phyloP scores from a whole-genome alignment of 176 grass and related monocot genomes.

The Pontederia paniculata region DNA sequence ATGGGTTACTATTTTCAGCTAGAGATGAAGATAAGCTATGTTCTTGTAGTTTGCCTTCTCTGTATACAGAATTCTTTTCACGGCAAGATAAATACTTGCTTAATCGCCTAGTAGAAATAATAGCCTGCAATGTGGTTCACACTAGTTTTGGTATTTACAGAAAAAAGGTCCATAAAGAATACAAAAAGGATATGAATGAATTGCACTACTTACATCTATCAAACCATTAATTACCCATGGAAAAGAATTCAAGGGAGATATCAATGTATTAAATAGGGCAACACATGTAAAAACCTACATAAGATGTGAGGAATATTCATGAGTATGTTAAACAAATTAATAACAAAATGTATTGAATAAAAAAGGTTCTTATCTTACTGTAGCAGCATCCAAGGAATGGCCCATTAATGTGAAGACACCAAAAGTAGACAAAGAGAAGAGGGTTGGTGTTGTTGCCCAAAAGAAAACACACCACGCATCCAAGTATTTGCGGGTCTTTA shows the following conservation, averaged over 20 bases:
- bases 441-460: slow-evolving; percentile 93
- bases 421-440: slow-evolving; percentile 94
- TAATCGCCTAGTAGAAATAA: slow-evolving; percentile 74
- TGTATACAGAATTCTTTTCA: slow-evolving; percentile 34
- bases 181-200: slow-evolving; percentile 1
- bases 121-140: slow-evolving; percentile 37
- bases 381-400: slow-evolving; percentile 80
- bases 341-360: slow-evolving; percentile 17
- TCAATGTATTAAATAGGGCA: slow-evolving; percentile 90
- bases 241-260: slow-evolving; percentile 89
- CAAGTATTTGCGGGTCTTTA: slow-evolving; percentile 89
- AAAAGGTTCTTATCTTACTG: slow-evolving; percentile 44
- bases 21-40: slow-evolving; percentile 6
- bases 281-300: slow-evolving; percentile 97
- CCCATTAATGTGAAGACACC: slow-evolving; percentile 72
- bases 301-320: slow-evolving; percentile 20
- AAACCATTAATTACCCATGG: slow-evolving; percentile 98
- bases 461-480: slow-evolving; percentile 99
- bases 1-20: slow-evolving; percentile 17
- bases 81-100: slow-evolving; percentile 69
- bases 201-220: slow-evolving; percentile 71
- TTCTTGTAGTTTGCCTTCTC: slow-evolving; percentile 20
- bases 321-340: slow-evolving; percentile 12
- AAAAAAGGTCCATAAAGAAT: not conserved
- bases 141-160: not conserved